Evolutionary conservation across 108 stramenopile genomes (phyloP), one percentile per base, ranked within the genome.

Genomic region (Cylindrotheca fusiformis): DNA sequence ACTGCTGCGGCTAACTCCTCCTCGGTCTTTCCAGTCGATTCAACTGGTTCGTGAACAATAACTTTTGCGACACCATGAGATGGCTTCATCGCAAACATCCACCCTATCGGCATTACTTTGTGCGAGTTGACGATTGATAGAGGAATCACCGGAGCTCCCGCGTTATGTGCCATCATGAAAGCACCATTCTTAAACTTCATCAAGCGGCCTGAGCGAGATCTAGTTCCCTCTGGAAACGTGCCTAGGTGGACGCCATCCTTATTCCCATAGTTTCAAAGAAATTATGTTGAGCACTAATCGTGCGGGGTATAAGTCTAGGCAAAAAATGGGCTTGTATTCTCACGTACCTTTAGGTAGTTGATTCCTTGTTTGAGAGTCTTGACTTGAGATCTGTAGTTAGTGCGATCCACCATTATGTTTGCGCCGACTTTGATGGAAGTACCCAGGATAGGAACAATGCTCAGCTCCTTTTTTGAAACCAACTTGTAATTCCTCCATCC

Each of bases 401-500:
- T 24, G 58, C 93, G 72, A 67, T 95, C 93, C 18, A 95, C 77
- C 68, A 84, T 76, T 45, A 95, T 84, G 61, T 95, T 73, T 14
- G 83, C 79, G 28, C 82, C 88, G 0, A 79, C 55, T 20, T 63
- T 55, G 50, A 95, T 91, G 18, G 90, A 84, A 36, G 78, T 81
- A 17, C 90, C 90, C 18, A 95, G 65, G 48, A 91, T 90, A 1
- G 93, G 93, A 3, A 95, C 90, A 63, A 83, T 83, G 17, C 74
- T 75, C 58, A 95, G 69, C 65, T 95, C 93, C 68, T 84, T 85
- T 70, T 95, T 95, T 44, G 89, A 82, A 28, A 95, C 76, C 24
- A 95, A 70, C 72, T 95, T 95, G 83, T 95, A 95, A 64, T 95
- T 95, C 54, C 85, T 76, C 93, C 93, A 95, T 52, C 93, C 93